Conservation (phyloP, 73 alveolate species). For the Paramecium sexaurelia region DNA sequence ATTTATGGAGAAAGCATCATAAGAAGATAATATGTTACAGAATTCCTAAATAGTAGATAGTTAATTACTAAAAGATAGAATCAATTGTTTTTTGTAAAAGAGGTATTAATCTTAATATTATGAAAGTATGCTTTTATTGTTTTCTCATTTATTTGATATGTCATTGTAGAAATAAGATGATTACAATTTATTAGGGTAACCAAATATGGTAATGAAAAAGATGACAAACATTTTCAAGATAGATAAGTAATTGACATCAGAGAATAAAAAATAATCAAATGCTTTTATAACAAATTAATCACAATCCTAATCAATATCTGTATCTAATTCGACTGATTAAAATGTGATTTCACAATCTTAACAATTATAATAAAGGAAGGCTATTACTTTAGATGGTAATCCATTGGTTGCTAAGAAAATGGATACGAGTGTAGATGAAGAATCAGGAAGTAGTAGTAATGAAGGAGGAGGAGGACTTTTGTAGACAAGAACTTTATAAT, state of each 20-base stretch:
- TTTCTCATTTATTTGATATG: constrained; percentile 46
- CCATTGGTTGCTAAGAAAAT: neutral
- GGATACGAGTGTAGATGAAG: neutral
- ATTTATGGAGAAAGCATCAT: neutral
- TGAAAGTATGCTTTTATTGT: neutral
- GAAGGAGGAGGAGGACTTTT: neutral
- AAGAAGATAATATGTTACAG: neutral
- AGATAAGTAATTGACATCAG: constrained; percentile 7
- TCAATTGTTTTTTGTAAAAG: constrained; percentile 17
- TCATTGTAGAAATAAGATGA: constrained; percentile 16
- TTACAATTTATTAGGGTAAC: neutral
- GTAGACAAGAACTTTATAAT: constrained; percentile 2
- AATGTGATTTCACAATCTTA: neutral
- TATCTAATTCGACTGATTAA: neutral
- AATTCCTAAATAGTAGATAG: constrained; percentile 18
- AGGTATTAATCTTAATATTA: neutral
- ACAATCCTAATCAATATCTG: neutral
- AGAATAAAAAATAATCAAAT: constrained; percentile 15
- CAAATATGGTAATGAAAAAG: constrained; percentile 33
- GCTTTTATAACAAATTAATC: constrained; percentile 4
- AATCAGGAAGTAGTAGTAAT: neutral
- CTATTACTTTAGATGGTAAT: neutral
- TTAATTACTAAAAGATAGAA: constrained; percentile 19
- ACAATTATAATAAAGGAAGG: neutral
- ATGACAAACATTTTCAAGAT: constrained; percentile 25